Evolutionary conservation across 2,329 filamentous ascomycete species (phyloP), one percentile per base, ranked within the genome.

Genomic region (Hypoxylon sp.): DNA sequence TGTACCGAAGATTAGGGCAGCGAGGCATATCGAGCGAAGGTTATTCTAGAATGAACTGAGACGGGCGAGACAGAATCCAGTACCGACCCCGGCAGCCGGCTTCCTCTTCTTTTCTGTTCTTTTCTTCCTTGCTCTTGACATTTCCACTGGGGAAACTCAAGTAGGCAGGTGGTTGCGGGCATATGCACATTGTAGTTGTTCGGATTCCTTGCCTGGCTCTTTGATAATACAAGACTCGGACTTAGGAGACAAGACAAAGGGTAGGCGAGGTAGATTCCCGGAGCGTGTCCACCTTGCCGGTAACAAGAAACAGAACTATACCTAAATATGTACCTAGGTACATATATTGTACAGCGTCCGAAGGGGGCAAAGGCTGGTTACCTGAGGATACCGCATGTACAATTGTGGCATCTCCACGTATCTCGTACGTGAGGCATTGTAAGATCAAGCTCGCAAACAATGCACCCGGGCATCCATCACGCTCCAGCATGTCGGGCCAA

Each of bases 201-300:
- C 23, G 13, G 35, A 37, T 27, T 20, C 9, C 7, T 33, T 27
- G 11, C 20, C 15, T 13, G 20, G 37, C 23, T 20, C 15, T 33
- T 38, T 21, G 15, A 29, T 17, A 9, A 24, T 17, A 15, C 26
- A 21, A 35, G 18, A n/a, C 38, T 62, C 59, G 62, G 62, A 62
- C 27, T 64, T 62, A 64, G 55, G 62, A 62, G 58, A 62, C 62
- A 64, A 64, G 52, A 31, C 41, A n/a, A n/a, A n/a, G n/a, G n/a
- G n/a, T n/a, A 29, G 41, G 13, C 18, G 48, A 48, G 50, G 41
- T 50, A 41, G n/a, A 35, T 18, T 48, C 51, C 29, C 33, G 47
- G 48, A 56, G 56, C 40, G 57, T 50, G 57, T 26, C 43, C 40
- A 48, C 49, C 41, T 50, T 15, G 29, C 15, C 27, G 26, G 26